These are phyloP conservation scores for Ganoderma lucidum DNA, from an alignment of 1,284 basidiomycete genomes.

Conservation along the genomic window DNA sequence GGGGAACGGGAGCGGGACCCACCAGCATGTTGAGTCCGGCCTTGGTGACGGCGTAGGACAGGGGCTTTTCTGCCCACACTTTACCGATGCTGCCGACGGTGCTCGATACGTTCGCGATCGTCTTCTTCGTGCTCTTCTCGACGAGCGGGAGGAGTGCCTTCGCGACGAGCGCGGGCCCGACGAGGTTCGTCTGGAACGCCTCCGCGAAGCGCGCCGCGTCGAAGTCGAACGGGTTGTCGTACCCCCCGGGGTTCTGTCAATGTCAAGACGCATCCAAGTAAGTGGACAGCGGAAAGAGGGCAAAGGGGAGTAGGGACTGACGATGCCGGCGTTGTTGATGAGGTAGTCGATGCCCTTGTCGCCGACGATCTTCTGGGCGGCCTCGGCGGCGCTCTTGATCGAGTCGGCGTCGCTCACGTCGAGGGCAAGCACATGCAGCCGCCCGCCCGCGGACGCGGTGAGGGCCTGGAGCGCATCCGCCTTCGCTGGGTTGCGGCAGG, in stretches of 20 bases:
- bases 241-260: not conserved
- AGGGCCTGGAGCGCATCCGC: constrained; percentile 42
- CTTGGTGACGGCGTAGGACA: constrained; percentile 42
- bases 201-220: not conserved
- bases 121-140: constrained; percentile 42
- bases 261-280: not conserved
- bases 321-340: constrained; percentile 49
- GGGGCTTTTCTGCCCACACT: constrained; percentile 26
- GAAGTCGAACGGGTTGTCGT: not conserved
- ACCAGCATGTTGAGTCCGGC: constrained; percentile 43
- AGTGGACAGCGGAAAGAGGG: not conserved
- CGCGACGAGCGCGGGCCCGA: not conserved
- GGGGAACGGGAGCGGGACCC: constrained; percentile 16
- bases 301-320: constrained; percentile 23
- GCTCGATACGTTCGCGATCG: constrained; percentile 46
- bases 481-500: constrained; percentile 44
- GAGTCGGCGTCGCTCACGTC: constrained; percentile 41
- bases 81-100: constrained; percentile 42
- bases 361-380: constrained; percentile 38
- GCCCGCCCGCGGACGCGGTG: constrained; percentile 32
- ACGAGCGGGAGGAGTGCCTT: constrained; percentile 33
- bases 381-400: constrained; percentile 23
- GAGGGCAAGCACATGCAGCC: constrained; percentile 44
- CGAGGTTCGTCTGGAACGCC: not conserved
- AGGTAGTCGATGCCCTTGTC: constrained; percentile 47